Base-by-base conservation (phyloP, 441 rosid genomes). In the Lepidium campestre region DNA sequence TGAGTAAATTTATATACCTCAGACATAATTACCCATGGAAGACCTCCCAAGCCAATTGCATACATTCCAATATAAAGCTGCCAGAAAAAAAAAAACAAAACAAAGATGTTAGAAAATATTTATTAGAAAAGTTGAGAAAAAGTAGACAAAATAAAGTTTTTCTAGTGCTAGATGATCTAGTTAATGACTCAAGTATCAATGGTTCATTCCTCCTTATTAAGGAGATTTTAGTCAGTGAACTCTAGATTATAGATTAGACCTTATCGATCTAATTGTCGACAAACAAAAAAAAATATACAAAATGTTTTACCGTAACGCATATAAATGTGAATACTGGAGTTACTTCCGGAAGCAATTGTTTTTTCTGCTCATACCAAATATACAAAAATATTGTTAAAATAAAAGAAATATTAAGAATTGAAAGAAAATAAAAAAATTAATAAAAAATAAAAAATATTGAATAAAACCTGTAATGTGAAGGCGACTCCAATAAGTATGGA, bases 21-120 rank as follows among this genome's bases (percentile, higher is more conserved):
- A 1, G 86, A 77, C 80, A 84, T 77, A 52, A 88, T 75, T 62
- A 81, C 72, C 83, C 78, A 75, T 0, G 88, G 85, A 23, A 86
- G 57, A 18, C 85, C 88, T 39, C 70, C 73, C 70, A 81, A 48
- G 63, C 91, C 95, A 2, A 79, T 23, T 6, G 75, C 50, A 46
- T 13, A 70, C 10, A 73, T 23, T 17, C 56, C 18, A 31, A 46
- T 17, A 55, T 52, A 79, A 0, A 75, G 70, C 96, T 86, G 82
- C 46, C 14, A 18, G 22, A 23, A 32, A 0, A 12, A 36, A 4
- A 1, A 27, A 27, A 27, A 25, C 7, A 1, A 27, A 27, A 27
- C n/a, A n/a, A n/a, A n/a, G n/a, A n/a, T n/a, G n/a, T n/a, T n/a
- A n/a, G n/a, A n/a, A n/a, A n/a, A n/a, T n/a, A n/a, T n/a, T n/a